These are phyloP conservation scores for Xylariaceae sp. DNA, from an alignment of 2,329 filamentous ascomycete species.

Conservation along the genomic window DNA sequence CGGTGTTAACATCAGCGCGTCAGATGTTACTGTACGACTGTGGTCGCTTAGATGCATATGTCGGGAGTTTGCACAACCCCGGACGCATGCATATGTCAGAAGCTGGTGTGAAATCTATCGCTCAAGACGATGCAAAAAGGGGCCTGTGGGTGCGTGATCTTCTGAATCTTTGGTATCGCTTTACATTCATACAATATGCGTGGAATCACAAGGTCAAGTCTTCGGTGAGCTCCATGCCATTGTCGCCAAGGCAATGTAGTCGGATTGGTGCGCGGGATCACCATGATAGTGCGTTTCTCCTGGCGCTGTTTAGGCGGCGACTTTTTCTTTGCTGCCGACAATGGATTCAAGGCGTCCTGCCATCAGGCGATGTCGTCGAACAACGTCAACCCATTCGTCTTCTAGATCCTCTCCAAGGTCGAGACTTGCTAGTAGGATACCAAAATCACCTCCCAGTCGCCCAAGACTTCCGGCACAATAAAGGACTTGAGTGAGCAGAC, in stretches of 20 bases:
- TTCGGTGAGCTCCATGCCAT: no score
- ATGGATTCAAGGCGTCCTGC: slow-evolving; percentile 72
- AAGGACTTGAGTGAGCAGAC: slow-evolving; percentile 82
- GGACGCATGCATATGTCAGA: background rate
- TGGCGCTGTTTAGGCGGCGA: slow-evolving; percentile 6
- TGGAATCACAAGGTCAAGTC: no score
- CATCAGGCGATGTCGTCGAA: slow-evolving; percentile 79
- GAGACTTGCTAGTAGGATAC: slow-evolving; percentile 71
- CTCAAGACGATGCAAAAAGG: background rate
- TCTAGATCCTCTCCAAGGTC: slow-evolving; percentile 42
- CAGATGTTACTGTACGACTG: background rate
- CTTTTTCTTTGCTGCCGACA: slow-evolving; percentile 49
- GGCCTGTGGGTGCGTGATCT: background rate
- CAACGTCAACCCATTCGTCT: slow-evolving; percentile 80
- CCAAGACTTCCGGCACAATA: slow-evolving; percentile 92
- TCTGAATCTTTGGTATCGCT: no score
- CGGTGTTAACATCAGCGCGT: background rate
- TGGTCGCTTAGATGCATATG: background rate
- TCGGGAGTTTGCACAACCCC: background rate
- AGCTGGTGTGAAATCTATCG: background rate
- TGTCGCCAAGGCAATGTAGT: background rate
- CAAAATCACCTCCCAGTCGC: slow-evolving; percentile 86
- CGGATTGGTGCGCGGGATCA: background rate
- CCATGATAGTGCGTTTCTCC: slow-evolving; percentile 12
- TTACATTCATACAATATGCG: no score